Percentiles rank a stretch among this genome's conserved stretches.
Conservation (phyloP, 257 asterid species). For the Buddleja alternifolia region DNA sequence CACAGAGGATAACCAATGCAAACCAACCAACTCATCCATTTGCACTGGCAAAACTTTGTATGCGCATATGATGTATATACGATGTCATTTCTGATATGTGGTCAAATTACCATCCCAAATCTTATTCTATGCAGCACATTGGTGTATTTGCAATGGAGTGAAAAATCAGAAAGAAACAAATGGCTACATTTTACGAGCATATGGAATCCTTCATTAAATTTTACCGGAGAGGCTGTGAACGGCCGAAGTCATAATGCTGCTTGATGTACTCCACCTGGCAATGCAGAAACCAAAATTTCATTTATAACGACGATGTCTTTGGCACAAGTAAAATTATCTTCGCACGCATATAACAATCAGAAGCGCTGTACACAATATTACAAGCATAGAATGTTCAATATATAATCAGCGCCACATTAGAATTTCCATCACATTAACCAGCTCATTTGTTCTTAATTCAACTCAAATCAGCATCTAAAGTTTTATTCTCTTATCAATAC, state of each 20-base stretch:
- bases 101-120: too few species aligned
- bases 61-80: neutral
- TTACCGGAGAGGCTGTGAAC: constrained; percentile 74
- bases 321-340: neutral
- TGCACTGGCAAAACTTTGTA: neutral
- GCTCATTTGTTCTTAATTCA: constrained; percentile 28
- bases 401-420: constrained; percentile 33
- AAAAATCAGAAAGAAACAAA: neutral
- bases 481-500: constrained; percentile 18
- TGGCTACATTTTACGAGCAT: too few species aligned
- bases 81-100: too few species aligned
- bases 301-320: too few species aligned
- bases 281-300: constrained; percentile 33
- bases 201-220: constrained; percentile 25
- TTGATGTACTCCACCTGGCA: constrained; percentile 42
- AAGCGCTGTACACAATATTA: constrained; percentile 21
- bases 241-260: constrained; percentile 67
- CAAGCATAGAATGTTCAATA: constrained; percentile 22
- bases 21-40: neutral
- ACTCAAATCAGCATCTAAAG: constrained; percentile 27
- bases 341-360: neutral
- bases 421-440: constrained; percentile 35
- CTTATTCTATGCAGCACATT: neutral
- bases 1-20: neutral
- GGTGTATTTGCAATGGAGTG: neutral